A percentile compares a stretch with the other conserved stretches of the same genome.
phyloP scores from a whole-genome alignment of 306 rosid species.

The Vachellia collinsii region DNA sequence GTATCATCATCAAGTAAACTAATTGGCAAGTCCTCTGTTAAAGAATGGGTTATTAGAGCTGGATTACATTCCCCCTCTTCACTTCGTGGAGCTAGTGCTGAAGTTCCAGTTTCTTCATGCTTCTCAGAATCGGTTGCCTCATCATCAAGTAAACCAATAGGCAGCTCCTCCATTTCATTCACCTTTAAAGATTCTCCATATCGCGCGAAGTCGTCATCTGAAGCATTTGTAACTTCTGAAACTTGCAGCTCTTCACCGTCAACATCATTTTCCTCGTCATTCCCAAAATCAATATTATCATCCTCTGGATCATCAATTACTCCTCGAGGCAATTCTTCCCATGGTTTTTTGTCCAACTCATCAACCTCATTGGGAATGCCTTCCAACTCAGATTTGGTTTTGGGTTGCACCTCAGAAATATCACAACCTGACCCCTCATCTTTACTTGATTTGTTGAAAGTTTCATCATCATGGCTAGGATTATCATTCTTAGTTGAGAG shows the following conservation, averaged over 20 bases:
- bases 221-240: background rate
- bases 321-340: slow-evolving; percentile 39
- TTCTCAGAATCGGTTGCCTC: slow-evolving; percentile 12
- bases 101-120: background rate
- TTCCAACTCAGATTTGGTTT: background rate
- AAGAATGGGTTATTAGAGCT: background rate
- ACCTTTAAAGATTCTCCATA: background rate
- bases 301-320: slow-evolving; percentile 23
- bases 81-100: background rate
- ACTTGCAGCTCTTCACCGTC: background rate
- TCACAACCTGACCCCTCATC: background rate
- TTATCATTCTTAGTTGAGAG: background rate
- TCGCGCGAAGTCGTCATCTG: background rate
- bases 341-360: background rate
- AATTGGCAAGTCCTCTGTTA: slow-evolving; percentile 16
- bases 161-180: slow-evolving; percentile 26
- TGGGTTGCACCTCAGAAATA: background rate
- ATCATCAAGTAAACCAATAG: slow-evolving; percentile 24
- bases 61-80: slow-evolving; percentile 3
- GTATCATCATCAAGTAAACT: slow-evolving; percentile 30
- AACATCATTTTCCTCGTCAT: slow-evolving; percentile 6
- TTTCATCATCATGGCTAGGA: background rate
- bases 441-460: background rate
- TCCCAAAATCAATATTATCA: background rate
- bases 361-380: background rate